phyloP scores from a whole-genome alignment of 768 basidiomycete genomes.

The Kwoniella shandongensis region DNA sequence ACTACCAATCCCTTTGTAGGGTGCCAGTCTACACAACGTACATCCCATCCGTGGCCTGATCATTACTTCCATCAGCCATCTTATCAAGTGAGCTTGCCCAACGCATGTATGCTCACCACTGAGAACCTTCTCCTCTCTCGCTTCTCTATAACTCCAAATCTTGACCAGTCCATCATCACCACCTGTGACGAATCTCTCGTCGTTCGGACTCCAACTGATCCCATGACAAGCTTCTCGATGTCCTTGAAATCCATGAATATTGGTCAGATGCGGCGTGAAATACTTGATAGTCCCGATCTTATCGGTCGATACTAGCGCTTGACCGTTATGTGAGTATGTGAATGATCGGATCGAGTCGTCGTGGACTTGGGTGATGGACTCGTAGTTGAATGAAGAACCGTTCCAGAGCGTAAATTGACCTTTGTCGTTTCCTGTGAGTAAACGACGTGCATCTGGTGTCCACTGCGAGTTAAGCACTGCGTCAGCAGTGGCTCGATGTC shows the following conservation, averaged over 20 bases:
- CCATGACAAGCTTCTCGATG: constrained; percentile 94
- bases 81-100: too few relatives aligned
- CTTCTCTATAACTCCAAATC: constrained; percentile 93
- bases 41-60: constrained; percentile 97
- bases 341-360: constrained; percentile 90
- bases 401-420: constrained; percentile 99
- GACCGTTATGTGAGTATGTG: constrained; percentile 87
- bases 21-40: constrained; percentile 98
- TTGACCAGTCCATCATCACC: constrained; percentile 93
- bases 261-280: constrained; percentile 99
- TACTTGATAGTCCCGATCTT: constrained; percentile 95
- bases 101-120: constrained; percentile 61
- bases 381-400: constrained; percentile 97
- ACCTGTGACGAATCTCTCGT: constrained; percentile 85
- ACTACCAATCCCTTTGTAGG: constrained; percentile 92
- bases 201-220: constrained; percentile 87
- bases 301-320: constrained; percentile 88
- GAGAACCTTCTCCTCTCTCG: constrained; percentile 79
- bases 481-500: background rate
- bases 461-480: constrained; percentile 62
- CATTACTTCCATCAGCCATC: background rate
- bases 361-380: constrained; percentile 93
- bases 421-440: constrained; percentile 91
- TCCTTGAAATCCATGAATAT: constrained; percentile 87
- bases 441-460: constrained; percentile 92